Percentiles rank a stretch among this genome's conserved stretches.
These are phyloP conservation scores for Verticillium nubilum DNA, from an alignment of 2,329 filamentous ascomycete genomes.

Conservation along the genomic window DNA sequence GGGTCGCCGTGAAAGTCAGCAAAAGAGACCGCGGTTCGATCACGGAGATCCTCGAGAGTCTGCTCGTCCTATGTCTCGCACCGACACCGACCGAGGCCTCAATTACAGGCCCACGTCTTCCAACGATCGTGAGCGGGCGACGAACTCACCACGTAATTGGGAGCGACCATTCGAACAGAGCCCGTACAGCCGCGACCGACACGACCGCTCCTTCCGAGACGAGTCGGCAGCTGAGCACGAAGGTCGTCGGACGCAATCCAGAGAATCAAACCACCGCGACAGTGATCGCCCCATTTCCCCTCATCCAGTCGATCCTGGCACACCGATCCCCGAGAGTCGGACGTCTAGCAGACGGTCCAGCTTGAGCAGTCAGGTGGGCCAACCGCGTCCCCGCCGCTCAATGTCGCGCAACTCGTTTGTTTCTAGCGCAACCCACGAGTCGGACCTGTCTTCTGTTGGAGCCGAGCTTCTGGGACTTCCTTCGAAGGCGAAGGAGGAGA, in stretches of 20 bases:
- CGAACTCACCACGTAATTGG: neutral
- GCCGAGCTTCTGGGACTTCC: conserved; percentile 30
- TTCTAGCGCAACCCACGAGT: conserved; percentile 13
- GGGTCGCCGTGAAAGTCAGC: neutral
- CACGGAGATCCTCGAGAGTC: neutral
- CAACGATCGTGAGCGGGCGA: neutral
- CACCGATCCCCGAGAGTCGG: conserved; percentile 1
- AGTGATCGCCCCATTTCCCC: neutral
- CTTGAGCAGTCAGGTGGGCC: neutral
- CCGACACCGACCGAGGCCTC: neutral
- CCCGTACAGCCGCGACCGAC: neutral
- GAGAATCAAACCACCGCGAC: neutral
- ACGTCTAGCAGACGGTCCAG: conserved; percentile 1
- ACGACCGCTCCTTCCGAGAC: neutral
- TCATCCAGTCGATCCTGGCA: neutral
- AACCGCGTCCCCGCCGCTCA: neutral
- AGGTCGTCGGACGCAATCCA: neutral
- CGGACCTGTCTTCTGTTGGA: conserved; percentile 31
- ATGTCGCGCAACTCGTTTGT: conserved; percentile 6
- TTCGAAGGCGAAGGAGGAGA: conserved; percentile 19
- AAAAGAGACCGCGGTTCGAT: neutral
- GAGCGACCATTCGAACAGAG: neutral
- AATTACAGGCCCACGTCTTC: neutral
- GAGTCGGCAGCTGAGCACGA: neutral
- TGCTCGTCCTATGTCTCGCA: neutral